Evolutionary conservation across 805 yeast genomes (phyloP).

Genomic region (Candida tibetensis): DNA sequence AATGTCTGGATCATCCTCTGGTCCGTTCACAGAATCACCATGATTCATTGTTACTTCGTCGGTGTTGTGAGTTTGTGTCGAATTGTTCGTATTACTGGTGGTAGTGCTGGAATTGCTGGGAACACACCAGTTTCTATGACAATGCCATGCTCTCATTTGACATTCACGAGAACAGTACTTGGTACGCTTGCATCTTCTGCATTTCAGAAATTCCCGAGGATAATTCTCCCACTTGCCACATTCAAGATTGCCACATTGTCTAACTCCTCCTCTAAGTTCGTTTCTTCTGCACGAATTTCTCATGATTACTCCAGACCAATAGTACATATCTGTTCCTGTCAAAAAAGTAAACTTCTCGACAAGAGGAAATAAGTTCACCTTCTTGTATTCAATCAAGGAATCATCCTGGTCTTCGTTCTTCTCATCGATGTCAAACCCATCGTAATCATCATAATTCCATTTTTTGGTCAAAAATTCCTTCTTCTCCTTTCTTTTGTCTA

Average conservation of each 20-base stretch:
- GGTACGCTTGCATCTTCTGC: constrained; percentile 90
- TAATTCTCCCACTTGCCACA: constrained; percentile 93
- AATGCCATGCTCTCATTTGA: constrained; percentile 87
- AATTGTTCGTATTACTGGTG: constrained; percentile 14
- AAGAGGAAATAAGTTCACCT: constrained; percentile 76
- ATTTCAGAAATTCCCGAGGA: constrained; percentile 92
- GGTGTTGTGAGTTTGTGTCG: constrained; percentile 7
- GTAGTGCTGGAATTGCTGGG: constrained; percentile 39
- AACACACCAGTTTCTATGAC: constrained; percentile 93
- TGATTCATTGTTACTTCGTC: constrained; percentile 3
- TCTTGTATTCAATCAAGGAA: constrained; percentile 44
- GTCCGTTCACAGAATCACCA: constrained; percentile 6
- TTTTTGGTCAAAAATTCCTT: constrained; percentile 28
- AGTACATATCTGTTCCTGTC: constrained; percentile 76
- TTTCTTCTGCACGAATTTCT: constrained; percentile 92
- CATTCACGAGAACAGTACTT: constrained; percentile 93
- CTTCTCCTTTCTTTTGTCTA: constrained; percentile 31
- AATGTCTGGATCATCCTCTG: constrained; percentile 5
- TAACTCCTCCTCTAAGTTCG: constrained; percentile 79
- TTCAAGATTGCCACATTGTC: constrained; percentile 91
- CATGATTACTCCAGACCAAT: constrained; percentile 98
- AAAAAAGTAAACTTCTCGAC: constrained; percentile 84
- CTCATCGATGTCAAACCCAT: constrained; percentile 40
- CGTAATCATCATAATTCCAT: constrained; percentile 42
- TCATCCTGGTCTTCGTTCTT: constrained; percentile 34